phyloP scores from a whole-genome alignment of 2,329 filamentous ascomycete species.

The Aspergillus felis region DNA sequence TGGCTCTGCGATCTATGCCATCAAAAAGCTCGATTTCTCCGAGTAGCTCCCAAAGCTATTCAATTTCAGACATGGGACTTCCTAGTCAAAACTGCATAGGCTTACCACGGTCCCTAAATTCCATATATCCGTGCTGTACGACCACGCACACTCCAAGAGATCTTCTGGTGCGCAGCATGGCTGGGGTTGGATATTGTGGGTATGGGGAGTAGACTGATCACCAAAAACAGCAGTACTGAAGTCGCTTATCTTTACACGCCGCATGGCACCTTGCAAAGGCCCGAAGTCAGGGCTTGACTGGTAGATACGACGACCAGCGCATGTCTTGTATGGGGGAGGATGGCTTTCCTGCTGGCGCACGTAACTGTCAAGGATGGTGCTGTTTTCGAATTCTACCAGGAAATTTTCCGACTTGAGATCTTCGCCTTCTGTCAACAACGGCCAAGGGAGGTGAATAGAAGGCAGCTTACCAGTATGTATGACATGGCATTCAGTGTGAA shows the following conservation, averaged over 20 bases:
- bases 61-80: background rate
- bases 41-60: conserved; percentile 29
- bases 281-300: no score
- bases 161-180: conserved; percentile 35
- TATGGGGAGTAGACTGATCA: background rate
- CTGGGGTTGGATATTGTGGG: conserved; percentile 43
- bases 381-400: no score
- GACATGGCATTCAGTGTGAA: background rate
- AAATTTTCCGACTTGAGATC: no score
- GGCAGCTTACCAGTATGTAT: background rate
- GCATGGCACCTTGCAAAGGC: no score
- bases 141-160: conserved; percentile 31
- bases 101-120: conserved; percentile 32
- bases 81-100: background rate
- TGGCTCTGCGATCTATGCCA: conserved; percentile 15
- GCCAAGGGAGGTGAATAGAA: no score
- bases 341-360: no score
- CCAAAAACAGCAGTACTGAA: no score
- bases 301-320: no score
- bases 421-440: no score
- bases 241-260: no score
- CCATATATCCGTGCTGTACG: conserved; percentile 35
- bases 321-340: no score
- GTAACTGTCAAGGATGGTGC: no score
- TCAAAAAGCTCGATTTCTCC: conserved; percentile 28